phyloP scores from a whole-genome alignment of 1,284 basidiomycete species.

The Malassezia pachydermatis region DNA sequence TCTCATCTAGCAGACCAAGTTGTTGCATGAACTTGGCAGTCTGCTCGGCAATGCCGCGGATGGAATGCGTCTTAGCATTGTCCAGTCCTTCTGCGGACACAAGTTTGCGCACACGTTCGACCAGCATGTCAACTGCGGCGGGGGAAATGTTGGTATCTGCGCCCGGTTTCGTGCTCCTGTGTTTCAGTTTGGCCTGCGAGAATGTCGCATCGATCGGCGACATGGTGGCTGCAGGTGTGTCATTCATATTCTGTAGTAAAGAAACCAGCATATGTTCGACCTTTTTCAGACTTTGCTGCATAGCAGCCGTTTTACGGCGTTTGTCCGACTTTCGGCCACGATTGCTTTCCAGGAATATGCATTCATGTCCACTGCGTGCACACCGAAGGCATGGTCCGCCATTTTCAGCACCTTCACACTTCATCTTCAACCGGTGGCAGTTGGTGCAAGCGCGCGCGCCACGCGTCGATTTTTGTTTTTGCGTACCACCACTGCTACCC shows the following conservation, averaged over 20 bases:
- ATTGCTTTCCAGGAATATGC: constrained; percentile 45
- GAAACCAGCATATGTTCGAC: constrained; percentile 43
- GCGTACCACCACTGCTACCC: background rate
- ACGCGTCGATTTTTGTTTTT: constrained; percentile 42
- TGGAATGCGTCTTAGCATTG: background rate
- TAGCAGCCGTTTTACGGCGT: constrained; percentile 37
- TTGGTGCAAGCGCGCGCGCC: constrained; percentile 72
- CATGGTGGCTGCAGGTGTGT: background rate
- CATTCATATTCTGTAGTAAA: constrained; percentile 32
- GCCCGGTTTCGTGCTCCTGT: too few species aligned
- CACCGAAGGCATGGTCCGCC: constrained; percentile 74
- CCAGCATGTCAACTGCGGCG: constrained; percentile 2
- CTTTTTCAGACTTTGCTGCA: constrained; percentile 43
- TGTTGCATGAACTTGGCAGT: constrained; percentile 5
- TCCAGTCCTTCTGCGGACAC: background rate
- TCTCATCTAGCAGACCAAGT: constrained; percentile 4
- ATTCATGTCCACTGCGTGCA: constrained; percentile 37
- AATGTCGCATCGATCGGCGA: background rate
- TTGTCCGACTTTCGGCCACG: constrained; percentile 45
- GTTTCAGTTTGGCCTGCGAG: background rate
- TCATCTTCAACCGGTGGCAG: constrained; percentile 94
- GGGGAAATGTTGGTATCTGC: background rate
- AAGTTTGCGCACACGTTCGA: constrained; percentile 1
- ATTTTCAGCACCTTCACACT: constrained; percentile 83
- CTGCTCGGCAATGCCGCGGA: constrained; percentile 2